Evolutionary conservation across 495 filamentous ascomycete genomes (phyloP).

Genomic region (Parachaetomium inaequale): DNA sequence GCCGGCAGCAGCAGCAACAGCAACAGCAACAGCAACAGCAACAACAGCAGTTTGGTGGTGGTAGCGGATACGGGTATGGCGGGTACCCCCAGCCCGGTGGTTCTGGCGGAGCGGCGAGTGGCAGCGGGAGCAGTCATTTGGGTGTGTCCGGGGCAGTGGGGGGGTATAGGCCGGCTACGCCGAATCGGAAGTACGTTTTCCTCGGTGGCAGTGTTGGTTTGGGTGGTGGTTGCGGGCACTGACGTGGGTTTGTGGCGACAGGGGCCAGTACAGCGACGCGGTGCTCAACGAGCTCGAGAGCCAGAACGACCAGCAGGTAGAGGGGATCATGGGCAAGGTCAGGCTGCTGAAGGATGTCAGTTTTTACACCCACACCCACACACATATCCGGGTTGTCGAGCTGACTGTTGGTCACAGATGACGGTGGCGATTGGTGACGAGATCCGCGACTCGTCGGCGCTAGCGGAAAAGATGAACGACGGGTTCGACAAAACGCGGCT

Average conservation of each 20-base stretch:
- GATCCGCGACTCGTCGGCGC: constrained; percentile 77
- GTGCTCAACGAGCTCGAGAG: constrained; percentile 91
- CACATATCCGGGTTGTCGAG: background rate
- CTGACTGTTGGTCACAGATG: constrained; percentile 52
- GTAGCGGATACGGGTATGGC: constrained; percentile 62
- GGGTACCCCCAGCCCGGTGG: constrained; percentile 36
- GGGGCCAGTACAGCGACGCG: constrained; percentile 90
- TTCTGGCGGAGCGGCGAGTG: constrained; percentile 15
- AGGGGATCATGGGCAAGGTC: constrained; percentile 87
- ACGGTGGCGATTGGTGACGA: constrained; percentile 91
- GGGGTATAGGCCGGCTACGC: constrained; percentile 63
- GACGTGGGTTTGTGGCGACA: constrained; percentile 3
- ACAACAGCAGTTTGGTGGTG: constrained; percentile 21
- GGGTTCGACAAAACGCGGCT: constrained; percentile 80
- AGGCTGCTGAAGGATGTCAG: constrained; percentile 86
- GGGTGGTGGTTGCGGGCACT: background rate
- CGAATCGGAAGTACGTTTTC: constrained; percentile 66
- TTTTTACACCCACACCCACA: constrained; percentile 25
- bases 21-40: background rate
- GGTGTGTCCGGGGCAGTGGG: constrained; percentile 33
- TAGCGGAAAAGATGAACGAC: constrained; percentile 87
- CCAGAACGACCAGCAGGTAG: constrained; percentile 89
- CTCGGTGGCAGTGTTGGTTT: background rate
- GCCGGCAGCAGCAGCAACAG: constrained; percentile 38
- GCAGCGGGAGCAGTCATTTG: constrained; percentile 25